phyloP scores from a whole-genome alignment of 192 early-diverging fungal species.

The Gamsiella multidivaricata region DNA sequence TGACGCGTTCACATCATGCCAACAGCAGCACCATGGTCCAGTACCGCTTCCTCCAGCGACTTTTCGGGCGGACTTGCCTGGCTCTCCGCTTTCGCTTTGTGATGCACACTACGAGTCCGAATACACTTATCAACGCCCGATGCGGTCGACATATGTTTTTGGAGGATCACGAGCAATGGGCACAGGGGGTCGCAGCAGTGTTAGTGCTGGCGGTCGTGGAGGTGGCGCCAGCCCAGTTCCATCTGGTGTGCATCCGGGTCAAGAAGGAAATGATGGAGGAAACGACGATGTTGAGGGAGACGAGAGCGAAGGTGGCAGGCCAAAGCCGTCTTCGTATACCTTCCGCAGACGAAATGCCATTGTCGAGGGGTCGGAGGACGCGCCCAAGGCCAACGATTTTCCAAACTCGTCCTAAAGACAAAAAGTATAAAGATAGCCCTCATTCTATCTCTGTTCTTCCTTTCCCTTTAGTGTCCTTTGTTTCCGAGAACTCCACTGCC shows the following conservation, averaged over 20 bases:
- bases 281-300: not conserved
- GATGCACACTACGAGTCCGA: not conserved
- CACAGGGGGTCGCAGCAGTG: not conserved
- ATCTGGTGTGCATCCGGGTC: conserved; percentile 20
- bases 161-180: not conserved
- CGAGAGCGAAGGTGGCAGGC: conserved; percentile 1
- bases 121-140: conserved; percentile 7
- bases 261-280: conserved; percentile 2
- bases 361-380: conserved; percentile 48
- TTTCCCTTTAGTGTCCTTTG: too few relatives aligned
- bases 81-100: conserved; percentile 10
- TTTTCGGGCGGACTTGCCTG: conserved; percentile 1
- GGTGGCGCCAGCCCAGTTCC: conserved; percentile 7
- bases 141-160: not conserved
- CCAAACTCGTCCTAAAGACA: conserved; percentile 15
- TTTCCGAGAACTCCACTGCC: too few relatives aligned
- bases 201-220: not conserved
- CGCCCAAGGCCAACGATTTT: conserved; percentile 38
- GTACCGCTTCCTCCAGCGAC: conserved; percentile 3
- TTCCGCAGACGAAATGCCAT: conserved; percentile 51
- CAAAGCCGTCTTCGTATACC: conserved; percentile 37
- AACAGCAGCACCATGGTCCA: not conserved
- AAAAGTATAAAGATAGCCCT: too few relatives aligned
- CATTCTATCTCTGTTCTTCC: too few relatives aligned
- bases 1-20: not conserved